Evolutionary conservation across 1,284 basidiomycete genomes (phyloP).

Genomic region (Malassezia restricta): DNA sequence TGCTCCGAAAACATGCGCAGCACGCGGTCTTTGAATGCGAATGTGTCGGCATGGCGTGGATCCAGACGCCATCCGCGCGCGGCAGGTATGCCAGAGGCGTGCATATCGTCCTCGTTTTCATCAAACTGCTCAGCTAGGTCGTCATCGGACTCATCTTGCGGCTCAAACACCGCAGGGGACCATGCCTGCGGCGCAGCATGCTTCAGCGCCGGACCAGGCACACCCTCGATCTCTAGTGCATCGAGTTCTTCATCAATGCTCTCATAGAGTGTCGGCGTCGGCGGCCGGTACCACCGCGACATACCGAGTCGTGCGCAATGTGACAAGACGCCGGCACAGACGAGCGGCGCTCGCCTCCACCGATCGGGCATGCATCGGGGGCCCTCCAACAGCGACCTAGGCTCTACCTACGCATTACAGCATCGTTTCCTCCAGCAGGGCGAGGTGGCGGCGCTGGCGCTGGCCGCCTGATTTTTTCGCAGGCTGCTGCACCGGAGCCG

Average conservation of each 20-base stretch:
- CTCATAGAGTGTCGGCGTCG: constrained; percentile 7
- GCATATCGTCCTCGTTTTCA: constrained; percentile 44
- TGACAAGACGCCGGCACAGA: not conserved
- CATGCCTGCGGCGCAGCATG: not conserved
- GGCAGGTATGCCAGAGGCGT: constrained; percentile 40
- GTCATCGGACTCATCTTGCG: constrained; percentile 16
- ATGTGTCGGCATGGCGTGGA: constrained; percentile 25
- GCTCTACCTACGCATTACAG: constrained; percentile 3
- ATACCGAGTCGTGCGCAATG: not conserved
- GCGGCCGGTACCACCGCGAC: constrained; percentile 13
- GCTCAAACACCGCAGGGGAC: not conserved
- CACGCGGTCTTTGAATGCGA: constrained; percentile 24
- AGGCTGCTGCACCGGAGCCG: not conserved
- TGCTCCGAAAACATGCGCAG: constrained; percentile 28
- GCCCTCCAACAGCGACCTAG: not conserved
- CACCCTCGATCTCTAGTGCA: constrained; percentile 2
- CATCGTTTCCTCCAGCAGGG: constrained; percentile 12
- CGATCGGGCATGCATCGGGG: not conserved
- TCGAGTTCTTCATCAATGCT: constrained; percentile 12
- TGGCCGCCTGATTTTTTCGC: not conserved
- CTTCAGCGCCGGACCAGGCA: not conserved
- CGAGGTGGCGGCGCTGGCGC: constrained; percentile 14
- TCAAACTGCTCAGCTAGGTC: constrained; percentile 26
- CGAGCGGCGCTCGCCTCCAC: not conserved
- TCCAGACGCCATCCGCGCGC: constrained; percentile 37